Evolutionary conservation across 805 yeast species (phyloP).

Genomic region (Teunomyces lycoperdinae): DNA sequence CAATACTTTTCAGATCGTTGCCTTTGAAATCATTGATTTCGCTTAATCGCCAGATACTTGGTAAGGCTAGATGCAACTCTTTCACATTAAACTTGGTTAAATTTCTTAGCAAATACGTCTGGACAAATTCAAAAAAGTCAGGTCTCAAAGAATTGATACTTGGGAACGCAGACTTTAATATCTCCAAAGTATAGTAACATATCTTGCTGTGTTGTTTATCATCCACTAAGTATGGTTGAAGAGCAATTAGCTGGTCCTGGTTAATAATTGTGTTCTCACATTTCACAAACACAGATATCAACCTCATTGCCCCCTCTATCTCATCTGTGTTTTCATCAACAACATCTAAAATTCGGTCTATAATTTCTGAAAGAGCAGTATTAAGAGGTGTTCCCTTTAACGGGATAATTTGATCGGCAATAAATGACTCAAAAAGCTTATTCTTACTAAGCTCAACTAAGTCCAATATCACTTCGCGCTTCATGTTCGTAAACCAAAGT

Average conservation of each 20-base stretch:
- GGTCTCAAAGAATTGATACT: constrained; percentile 45
- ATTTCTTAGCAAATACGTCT: constrained; percentile 48
- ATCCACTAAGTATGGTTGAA: constrained; percentile 62
- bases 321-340: constrained; percentile 27
- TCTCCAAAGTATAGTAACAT: constrained; percentile 49
- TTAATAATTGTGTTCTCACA: constrained; percentile 51
- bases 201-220: constrained; percentile 40
- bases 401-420: not conserved
- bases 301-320: constrained; percentile 39
- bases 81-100: constrained; percentile 57
- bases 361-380: constrained; percentile 13
- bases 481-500: constrained; percentile 18
- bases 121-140: constrained; percentile 48
- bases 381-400: not conserved
- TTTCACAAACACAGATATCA: constrained; percentile 56
- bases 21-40: constrained; percentile 54
- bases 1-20: constrained; percentile 45
- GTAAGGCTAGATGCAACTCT: constrained; percentile 74
- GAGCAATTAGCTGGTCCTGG: constrained; percentile 62
- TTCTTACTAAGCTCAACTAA: not conserved
- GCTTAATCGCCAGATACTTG: constrained; percentile 61
- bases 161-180: constrained; percentile 51
- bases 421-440: constrained; percentile 8
- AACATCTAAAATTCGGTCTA: constrained; percentile 34
- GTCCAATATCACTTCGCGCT: not conserved